Evolutionary conservation across 257 asterid species (phyloP).

Genomic region (Solanum gandarillasii): DNA sequence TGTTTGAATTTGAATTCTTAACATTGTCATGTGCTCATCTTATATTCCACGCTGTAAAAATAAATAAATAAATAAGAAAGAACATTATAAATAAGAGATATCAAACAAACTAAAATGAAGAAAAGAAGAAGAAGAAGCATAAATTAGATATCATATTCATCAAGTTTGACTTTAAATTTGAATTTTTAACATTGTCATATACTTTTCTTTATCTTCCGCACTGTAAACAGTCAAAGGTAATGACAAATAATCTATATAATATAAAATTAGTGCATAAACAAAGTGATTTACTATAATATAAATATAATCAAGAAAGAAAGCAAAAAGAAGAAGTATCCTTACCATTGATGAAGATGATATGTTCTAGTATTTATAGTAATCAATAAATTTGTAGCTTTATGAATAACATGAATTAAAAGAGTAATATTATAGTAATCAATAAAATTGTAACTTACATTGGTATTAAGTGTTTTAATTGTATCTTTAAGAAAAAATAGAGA

Average conservation of each 20-base stretch:
- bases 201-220: too few species aligned
- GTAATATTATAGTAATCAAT: background rate
- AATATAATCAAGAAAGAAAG: too few species aligned
- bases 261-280: too few species aligned
- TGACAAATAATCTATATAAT: too few species aligned
- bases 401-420: background rate
- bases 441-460: background rate
- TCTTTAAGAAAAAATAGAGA: too few species aligned
- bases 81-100: background rate
- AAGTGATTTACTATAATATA: too few species aligned
- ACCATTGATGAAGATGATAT: background rate
- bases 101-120: background rate
- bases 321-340: background rate
- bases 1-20: background rate
- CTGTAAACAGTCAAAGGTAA: too few species aligned
- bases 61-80: background rate
- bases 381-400: background rate
- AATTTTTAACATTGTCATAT: background rate
- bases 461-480: background rate
- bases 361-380: background rate
- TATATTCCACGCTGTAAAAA: too few species aligned
- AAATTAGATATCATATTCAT: background rate
- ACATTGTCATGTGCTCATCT: background rate
- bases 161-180: background rate
- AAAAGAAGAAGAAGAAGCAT: background rate